These are phyloP conservation scores for Komagataella ulmi DNA, from an alignment of 805 yeast genomes.

Conservation along the genomic window DNA sequence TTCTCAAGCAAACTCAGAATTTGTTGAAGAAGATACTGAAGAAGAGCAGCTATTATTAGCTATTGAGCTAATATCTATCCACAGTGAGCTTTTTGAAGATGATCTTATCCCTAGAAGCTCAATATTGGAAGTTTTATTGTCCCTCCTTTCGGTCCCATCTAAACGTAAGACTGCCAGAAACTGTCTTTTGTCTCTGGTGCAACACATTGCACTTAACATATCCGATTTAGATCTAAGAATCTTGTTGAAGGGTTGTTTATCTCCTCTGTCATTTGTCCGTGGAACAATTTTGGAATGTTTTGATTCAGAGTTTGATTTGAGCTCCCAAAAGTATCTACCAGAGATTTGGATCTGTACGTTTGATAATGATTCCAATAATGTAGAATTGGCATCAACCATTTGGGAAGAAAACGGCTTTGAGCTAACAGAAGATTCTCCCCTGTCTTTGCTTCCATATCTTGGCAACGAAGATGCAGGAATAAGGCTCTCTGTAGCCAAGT, in stretches of 20 bases:
- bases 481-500: slow-evolving; percentile 58
- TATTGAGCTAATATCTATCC: slow-evolving; percentile 58
- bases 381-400: slow-evolving; percentile 61
- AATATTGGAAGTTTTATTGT: slow-evolving; percentile 47
- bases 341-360: slow-evolving; percentile 73
- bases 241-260: slow-evolving; percentile 40
- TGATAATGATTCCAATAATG: slow-evolving; percentile 52
- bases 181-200: slow-evolving; percentile 65
- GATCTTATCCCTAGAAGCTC: slow-evolving; percentile 55
- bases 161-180: slow-evolving; percentile 78
- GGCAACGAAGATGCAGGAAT: slow-evolving; percentile 49
- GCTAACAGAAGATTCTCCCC: slow-evolving; percentile 30
- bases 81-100: slow-evolving; percentile 56
- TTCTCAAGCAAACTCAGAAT: slow-evolving; percentile 43
- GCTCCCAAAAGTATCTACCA: slow-evolving; percentile 33
- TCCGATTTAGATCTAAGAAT: slow-evolving; percentile 42
- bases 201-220: slow-evolving; percentile 55
- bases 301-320: slow-evolving; percentile 69
- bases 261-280: slow-evolving; percentile 61
- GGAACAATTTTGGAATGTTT: slow-evolving; percentile 69
- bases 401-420: slow-evolving; percentile 66
- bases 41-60: slow-evolving; percentile 78
- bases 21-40: slow-evolving; percentile 71
- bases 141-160: slow-evolving; percentile 58
- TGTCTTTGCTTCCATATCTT: slow-evolving; percentile 33